A percentile compares a stretch with the other conserved stretches of the same genome.
Conservation (phyloP, 345 rosid species). For the Reutealis trisperma region DNA sequence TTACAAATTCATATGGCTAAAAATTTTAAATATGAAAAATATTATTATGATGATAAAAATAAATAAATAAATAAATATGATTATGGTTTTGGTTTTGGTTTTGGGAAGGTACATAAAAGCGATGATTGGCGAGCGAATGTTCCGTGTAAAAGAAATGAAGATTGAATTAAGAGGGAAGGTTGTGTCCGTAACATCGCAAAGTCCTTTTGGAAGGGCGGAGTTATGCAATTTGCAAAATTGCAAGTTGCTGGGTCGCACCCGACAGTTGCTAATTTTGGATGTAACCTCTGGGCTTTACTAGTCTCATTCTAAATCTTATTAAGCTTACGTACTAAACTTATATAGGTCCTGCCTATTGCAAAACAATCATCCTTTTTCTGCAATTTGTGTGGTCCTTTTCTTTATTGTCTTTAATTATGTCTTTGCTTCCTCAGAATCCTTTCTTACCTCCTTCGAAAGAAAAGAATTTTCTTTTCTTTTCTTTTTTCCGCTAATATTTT, state of each 20-base stretch:
- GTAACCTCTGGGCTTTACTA: conserved; percentile 20
- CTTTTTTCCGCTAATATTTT: background rate
- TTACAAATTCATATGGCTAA: no score
- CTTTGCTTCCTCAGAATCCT: background rate
- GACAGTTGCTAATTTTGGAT: conserved; percentile 26
- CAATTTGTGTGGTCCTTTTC: background rate
- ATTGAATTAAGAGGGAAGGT: no score
- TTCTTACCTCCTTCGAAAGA: conserved; percentile 12
- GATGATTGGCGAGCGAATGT: background rate
- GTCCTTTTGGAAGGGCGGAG: no score
- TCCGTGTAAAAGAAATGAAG: background rate
- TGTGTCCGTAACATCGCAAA: no score
- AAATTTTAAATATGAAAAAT: no score
- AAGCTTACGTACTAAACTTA: conserved; percentile 33
- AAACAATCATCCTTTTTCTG: no score
- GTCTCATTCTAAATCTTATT: conserved; percentile 23
- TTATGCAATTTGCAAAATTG: background rate
- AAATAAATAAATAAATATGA: background rate
- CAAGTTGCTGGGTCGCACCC: conserved; percentile 41
- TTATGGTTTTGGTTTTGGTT: background rate
- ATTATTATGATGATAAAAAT: no score
- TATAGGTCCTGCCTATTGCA: conserved; percentile 1
- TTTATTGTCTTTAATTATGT: background rate
- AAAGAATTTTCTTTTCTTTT: conserved; percentile 1
- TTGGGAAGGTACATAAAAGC: background rate